Evolutionary conservation across 1,284 basidiomycete species (phyloP).

Genomic region (Pascua guehoae): DNA sequence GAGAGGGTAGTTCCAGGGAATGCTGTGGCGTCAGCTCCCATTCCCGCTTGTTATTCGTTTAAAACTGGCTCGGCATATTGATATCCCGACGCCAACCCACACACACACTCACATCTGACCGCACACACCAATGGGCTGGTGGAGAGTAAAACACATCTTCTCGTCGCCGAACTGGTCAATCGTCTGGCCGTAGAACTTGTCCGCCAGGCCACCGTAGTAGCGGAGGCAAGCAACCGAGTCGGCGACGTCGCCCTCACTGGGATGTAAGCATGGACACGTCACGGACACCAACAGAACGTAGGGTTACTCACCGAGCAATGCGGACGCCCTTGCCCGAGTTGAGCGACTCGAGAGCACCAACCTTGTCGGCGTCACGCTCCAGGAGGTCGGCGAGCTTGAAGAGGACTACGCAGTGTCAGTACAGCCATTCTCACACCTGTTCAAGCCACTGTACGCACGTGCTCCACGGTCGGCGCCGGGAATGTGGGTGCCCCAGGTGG

Average conservation of each 20-base stretch:
- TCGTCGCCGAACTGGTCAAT: constrained; percentile 49
- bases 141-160: constrained; percentile 79
- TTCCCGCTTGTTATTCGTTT: too few species aligned
- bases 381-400: constrained; percentile 88
- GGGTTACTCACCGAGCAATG: constrained; percentile 53
- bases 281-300: too few species aligned
- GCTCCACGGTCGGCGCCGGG: constrained; percentile 74
- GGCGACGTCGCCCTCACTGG: constrained; percentile 62
- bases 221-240: constrained; percentile 75
- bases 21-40: constrained; percentile 53
- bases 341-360: constrained; percentile 69
- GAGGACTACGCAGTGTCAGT: constrained; percentile 52
- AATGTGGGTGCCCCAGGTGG: constrained; percentile 84
- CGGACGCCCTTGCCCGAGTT: constrained; percentile 79
- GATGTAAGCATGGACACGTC: too few species aligned
- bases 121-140: constrained; percentile 91
- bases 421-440: too few species aligned
- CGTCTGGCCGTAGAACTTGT: constrained; percentile 60
- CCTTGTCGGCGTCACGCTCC: constrained; percentile 67
- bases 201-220: constrained; percentile 66
- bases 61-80: too few species aligned
- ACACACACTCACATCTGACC: constrained; percentile 67
- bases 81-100: too few species aligned
- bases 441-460: constrained; percentile 14
- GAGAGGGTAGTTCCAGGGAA: constrained; percentile 90